Evolutionary conservation across 495 filamentous ascomycete species (phyloP), one percentile per base, ranked within the genome.

Genomic region (Halenospora varia): DNA sequence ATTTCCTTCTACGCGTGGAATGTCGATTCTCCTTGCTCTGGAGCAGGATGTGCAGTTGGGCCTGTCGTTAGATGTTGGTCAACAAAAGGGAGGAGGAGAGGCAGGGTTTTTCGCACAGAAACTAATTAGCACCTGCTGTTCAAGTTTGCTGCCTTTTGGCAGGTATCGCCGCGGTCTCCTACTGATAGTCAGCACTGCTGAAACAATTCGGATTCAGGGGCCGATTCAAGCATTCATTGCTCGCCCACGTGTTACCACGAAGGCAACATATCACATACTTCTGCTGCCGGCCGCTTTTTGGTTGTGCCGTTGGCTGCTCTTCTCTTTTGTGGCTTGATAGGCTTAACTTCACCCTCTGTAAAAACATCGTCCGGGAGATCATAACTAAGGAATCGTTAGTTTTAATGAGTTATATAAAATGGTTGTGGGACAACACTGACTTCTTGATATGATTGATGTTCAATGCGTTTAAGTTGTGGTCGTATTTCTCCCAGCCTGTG

Each of bases 351-450:
- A 57, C 91, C 92, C 3, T 84, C 72, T 56, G 85, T 79, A 69
- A 98, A 98, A 0, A 97, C 85, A 69, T 98, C 91, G 51, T 86
- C 83, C 18, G 94, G 95, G 18, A 98, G 77, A 66, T 90, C 88
- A 64, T 85, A 89, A 68, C 91, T 96, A 53, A 4, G 59, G 53
- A 63, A 29, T 63, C 66, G 64, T 56, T 66, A 68, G 40, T 40
- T 25, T 44, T 23, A 59, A 23, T 22, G 17, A 56, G 39, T 19
- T 3, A 22, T 22, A 20, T 35, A 17, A 15, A 19, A 45, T 10
- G 46, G 19, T 45, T 10, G 17, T 51, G n/a, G 11, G 10, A 45
- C 24, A 25, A 19, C 47, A 69, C 85, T 72, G 73, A 90, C 89
- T 86, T 95, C 70, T 87, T 82, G 51, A 88, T 82, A 70, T 91